Base-by-base conservation (phyloP, 129 eudicot species). In the Flaveria bidentis region DNA sequence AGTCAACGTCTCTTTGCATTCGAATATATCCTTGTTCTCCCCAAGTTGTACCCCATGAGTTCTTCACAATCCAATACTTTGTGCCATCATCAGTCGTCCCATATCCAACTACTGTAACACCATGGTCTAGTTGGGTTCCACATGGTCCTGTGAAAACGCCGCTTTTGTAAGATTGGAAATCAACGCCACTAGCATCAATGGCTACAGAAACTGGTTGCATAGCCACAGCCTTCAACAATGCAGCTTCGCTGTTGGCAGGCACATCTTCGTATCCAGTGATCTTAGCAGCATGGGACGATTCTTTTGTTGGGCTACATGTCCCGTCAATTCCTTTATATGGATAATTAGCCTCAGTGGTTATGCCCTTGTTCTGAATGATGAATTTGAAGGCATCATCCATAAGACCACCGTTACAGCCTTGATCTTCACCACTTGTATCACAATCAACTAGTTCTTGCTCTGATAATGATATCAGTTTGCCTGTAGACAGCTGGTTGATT, bases 381-480 rank as follows among this genome's bases (percentile, higher is more conserved):
- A 61, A 71, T 50, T 50, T 61, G 51, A 79, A 79, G 45, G 78
- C 82, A 3, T 51, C 58, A 25, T 79, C 77, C 58, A 71, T 79
- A 51, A 15, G 52, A 22, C 82, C 82, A 9, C 82, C 82, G 1
- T 42, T 39, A 7, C 82, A 79, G 0, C 82, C 82, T 49, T 58
- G 30, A 51, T 73, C 56, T 36, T 61, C 73, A 49, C 66, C 78
- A 36, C 10, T 50, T 6, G 47, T n/a, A 12, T 79, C 77, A 23
- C 82, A 79, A 71, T 79, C 82, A 11, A 79, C 73, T 15, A 79
- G 77, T 18, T 79, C 73, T 63, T 79, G 82, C 45, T 79, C 82
- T 6, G 82, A 79, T 50, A 71, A 23, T 0, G 78, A 79, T 33
- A 79, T 62, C 47, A 79, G n/a, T 62, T 71, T 71, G 6, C 82